Evolutionary conservation across 257 asterid genomes (phyloP).

Genomic region (Cruciata laevipes): DNA sequence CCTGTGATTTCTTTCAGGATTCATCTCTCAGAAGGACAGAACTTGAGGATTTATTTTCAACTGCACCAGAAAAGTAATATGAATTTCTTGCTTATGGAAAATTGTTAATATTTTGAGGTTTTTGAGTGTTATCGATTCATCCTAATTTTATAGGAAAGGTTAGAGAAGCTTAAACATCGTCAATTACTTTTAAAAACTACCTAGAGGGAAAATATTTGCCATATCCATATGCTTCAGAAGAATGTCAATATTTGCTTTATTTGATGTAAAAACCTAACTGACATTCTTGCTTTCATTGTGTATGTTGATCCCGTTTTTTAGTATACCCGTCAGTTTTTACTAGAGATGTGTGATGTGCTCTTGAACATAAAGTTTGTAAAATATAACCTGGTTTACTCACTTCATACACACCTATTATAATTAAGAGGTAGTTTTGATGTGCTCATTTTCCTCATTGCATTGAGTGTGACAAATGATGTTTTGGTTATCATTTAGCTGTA

Average conservation of each 20-base stretch:
- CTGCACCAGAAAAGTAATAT: constrained; percentile 92
- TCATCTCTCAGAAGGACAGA: constrained; percentile 76
- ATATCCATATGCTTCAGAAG: not conserved
- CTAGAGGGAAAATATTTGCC: not conserved
- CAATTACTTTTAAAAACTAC: not conserved
- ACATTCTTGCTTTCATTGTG: not conserved
- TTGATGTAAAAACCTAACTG: not conserved
- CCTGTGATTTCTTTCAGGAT: constrained; percentile 54
- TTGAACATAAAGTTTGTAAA: not conserved
- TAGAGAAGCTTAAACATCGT: not conserved
- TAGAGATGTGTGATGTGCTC: not conserved
- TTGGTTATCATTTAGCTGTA: not conserved
- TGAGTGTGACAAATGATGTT: not conserved
- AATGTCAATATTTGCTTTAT: not conserved
- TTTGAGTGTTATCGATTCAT: not conserved
- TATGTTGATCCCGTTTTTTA: not conserved
- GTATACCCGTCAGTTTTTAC: not conserved
- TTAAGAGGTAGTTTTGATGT: not conserved
- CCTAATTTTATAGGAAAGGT: not conserved
- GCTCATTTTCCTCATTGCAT: not conserved
- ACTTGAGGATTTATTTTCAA: constrained; percentile 90
- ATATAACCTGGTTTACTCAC: no score
- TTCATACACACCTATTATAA: no score
- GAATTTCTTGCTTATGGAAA: constrained; percentile 13
- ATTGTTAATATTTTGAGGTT: not conserved